Base-by-base conservation (phyloP, 2,329 filamentous ascomycete species). In the Pseudocercospora ulei region DNA sequence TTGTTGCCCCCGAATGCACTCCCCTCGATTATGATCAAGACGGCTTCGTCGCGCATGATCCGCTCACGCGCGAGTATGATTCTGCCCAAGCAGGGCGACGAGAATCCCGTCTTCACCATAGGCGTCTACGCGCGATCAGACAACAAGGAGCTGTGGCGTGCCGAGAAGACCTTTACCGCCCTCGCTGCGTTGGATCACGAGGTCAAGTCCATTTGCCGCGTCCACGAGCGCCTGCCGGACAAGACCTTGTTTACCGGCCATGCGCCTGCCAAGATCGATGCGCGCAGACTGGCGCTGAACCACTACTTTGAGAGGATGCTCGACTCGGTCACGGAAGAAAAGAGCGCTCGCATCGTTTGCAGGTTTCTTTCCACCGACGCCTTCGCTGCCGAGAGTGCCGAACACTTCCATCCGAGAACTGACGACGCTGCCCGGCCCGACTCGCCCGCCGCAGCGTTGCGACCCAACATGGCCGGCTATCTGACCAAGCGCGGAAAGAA, bases 401-500 rank as follows among this genome's bases (percentile, higher is more conserved):
- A 73, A 30, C 57, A 68, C 36, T 66, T 65, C 28, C 39, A 37
- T 17, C 23, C 37, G 3, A 40, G 20, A 19, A 31, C 8, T 55
- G 51, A 48, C 44, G 53, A 26, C 54, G 61, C 30, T 38, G 46
- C 41, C 71, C 28, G 54, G 23, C 50, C 56, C 7, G 51, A 50
- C 58, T 61, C 41, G 47, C 55, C 41, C 33, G 74, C 76, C 0
- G 69, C 75, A 4, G 75, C 79, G 52, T 76, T 77, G 3, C 75
- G 78, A 33, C 76, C 80, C 5, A 71, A 78, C 43, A 85, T 84
- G 56, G 87, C 79, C 56, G 90, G 90, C 5, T 98, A 96, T 61
- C 67, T 98, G 34, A 96, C 90, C 1, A 98, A 98, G 66, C 76
- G 83, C 51, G 90, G 90, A 33, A 98, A 98, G 69, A 96, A 96